Base-by-base conservation (phyloP, 1,284 basidiomycete species). In the Leccinum insolens region DNA sequence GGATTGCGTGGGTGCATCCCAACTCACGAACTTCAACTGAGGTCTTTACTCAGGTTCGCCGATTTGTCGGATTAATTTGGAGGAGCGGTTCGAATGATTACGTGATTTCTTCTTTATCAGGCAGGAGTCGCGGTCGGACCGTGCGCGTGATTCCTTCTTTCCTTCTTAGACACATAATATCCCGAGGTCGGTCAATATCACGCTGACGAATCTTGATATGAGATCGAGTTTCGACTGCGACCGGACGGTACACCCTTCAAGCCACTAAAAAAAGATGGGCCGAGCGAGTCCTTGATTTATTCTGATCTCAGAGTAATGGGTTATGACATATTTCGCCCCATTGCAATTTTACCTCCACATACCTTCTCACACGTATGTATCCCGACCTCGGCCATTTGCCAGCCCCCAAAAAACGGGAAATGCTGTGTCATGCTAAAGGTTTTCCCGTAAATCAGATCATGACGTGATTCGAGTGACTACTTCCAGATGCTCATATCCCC, bases 1-100 rank as follows among this genome's bases (percentile, higher is more conserved):
- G 80, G 80, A 74, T 90, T 92, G 22, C 88, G 83, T 17, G 82
- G 73, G 74, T 92, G 90, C 90, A 92, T 91, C 31, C n/a, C n/a
- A 22, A 46, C 15, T 31, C 25, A 28, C 22, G 22, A 34, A 20
- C 31, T 31, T 31, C 17, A 17, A 9, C 5, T 61, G 80, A 78
- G 81, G 49, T 12, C 8, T 52, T 52, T 6, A 52, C 17, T 20
- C 11, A 20, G 20, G 2, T 39, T 39, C 39, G 39, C 14, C 39
- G 14, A 39, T 39, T 44, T 44, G 41, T 44, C 41, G 41, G 41
- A 44, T 44, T 44, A 44, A 44, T 44, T 44, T 44, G 44, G 15
- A 44, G 7, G 39, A 39, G 37, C 8, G 39, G 15, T 44, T 46
- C 44, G 44, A 49, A 12, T 28, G 7, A 28, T 58, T 58, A 58